Conservation (phyloP, 176 grass and related monocot species). For the Paspalum vaginatum region DNA sequence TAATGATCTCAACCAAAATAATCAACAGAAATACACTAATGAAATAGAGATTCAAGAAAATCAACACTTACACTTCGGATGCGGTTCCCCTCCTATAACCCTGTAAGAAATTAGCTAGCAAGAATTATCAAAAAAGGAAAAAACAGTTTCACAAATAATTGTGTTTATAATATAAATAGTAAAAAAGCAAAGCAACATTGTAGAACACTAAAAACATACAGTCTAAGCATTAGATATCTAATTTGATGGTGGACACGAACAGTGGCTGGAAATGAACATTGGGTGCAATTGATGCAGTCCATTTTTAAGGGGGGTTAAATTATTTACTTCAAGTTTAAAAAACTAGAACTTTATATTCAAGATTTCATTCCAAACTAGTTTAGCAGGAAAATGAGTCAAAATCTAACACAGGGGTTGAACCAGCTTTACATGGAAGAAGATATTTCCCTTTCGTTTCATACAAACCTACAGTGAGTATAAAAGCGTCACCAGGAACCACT, state of each 20-base stretch:
- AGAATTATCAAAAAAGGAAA: neutral
- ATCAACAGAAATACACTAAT: neutral
- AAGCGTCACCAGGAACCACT: too few species aligned
- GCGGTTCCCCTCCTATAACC: conserved; percentile 84
- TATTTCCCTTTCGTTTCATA: too few species aligned
- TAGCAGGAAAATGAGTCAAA: too few species aligned
- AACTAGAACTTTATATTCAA: too few species aligned
- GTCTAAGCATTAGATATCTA: neutral
- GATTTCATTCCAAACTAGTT: too few species aligned
- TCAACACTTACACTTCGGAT: conserved; percentile 72
- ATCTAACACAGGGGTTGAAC: too few species aligned
- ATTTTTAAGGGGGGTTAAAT: too few species aligned
- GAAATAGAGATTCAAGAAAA: neutral
- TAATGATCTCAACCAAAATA: neutral
- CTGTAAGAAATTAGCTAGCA: conserved; percentile 44
- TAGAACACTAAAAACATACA: neutral
- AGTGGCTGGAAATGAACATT: conserved; percentile 8
- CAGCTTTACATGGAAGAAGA: too few species aligned
- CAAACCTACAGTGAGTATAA: too few species aligned
- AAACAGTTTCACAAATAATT: neutral
- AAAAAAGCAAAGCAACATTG: neutral
- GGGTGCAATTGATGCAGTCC: too few species aligned
- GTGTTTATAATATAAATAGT: neutral
- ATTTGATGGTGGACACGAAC: neutral
- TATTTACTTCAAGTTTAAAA: too few species aligned